Conservation (phyloP, 768 basidiomycete genomes). For the Phlebiopsis flavidoalba region DNA sequence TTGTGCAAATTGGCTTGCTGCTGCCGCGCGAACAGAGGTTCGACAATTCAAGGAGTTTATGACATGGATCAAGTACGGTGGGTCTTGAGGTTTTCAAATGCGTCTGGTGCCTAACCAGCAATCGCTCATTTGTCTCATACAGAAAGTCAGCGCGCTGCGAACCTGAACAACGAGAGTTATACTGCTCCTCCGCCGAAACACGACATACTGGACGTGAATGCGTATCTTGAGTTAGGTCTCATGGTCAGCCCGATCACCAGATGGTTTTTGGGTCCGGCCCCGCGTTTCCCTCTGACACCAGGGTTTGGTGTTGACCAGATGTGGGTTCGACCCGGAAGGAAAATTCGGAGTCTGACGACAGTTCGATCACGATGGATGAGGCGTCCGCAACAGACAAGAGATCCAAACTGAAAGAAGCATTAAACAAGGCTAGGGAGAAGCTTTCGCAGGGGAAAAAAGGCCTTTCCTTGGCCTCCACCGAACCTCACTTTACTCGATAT, state of each 20-base stretch:
- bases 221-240: slow-evolving; percentile 71
- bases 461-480: slow-evolving; percentile 50
- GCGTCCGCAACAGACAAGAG: slow-evolving; percentile 42
- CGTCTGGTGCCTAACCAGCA: background rate
- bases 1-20: slow-evolving; percentile 63
- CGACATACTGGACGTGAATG: slow-evolving; percentile 77
- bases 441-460: slow-evolving; percentile 8
- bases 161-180: slow-evolving; percentile 34
- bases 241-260: slow-evolving; percentile 64
- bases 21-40: slow-evolving; percentile 61
- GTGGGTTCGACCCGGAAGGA: slow-evolving; percentile 26
- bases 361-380: slow-evolving; percentile 22
- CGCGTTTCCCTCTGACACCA: slow-evolving; percentile 47
- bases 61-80: slow-evolving; percentile 72
- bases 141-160: background rate
- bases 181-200: slow-evolving; percentile 44
- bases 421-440: background rate
- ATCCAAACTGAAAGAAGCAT: slow-evolving; percentile 22
- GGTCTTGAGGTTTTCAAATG: slow-evolving; percentile 9
- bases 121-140: background rate
- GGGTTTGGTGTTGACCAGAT: slow-evolving; percentile 37
- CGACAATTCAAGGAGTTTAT: slow-evolving; percentile 76
- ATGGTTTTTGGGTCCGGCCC: slow-evolving; percentile 71
- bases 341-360: background rate
- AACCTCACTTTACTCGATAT: slow-evolving; percentile 19